Evolutionary conservation across 495 filamentous ascomycete genomes (phyloP), one percentile per base, ranked within the genome.

Genomic region (Cudoniella acicularis): DNA sequence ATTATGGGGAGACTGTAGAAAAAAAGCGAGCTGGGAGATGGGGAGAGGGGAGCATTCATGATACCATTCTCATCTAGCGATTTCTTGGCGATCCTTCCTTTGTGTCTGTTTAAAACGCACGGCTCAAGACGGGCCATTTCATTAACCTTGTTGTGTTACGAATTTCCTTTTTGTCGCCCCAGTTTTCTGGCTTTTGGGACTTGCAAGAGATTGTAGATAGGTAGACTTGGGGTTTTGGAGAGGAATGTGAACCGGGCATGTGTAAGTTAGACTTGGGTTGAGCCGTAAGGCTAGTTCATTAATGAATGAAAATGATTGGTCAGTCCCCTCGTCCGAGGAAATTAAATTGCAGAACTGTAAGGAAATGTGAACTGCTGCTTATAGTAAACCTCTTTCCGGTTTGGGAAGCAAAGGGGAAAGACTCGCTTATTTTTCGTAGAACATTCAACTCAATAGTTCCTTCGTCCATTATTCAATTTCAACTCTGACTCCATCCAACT

Each of bases 11-110:
- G 25, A 48, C 1, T 10, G n/a, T n/a, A 54, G 26, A 53, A 45
- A 27, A 27, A 25, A 17, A 24, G 48, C 10, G 24, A 40, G 27
- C 24, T 40, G 36, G 18, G 18, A 36, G 26, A 23, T 20, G 42
- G 21, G 41, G 30, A 43, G 43, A 49, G 10, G 36, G 21, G 49
- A 56, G 54, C 60, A 62, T 62, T 50, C 54, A 54, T 62, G 60
- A 62, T 62, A 62, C 60, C 54, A 62, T 46, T 56, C 42, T 52
- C 59, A 57, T 57, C 17, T 41, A 62, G 53, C 53, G 59, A 62
- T 56, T 54, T 22, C 18, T 50, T 55, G 27, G 26, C 27, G 47
- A 17, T 56, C 30, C 40, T 41, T 45, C 16, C 43, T 56, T 40
- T 24, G 18, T 25, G 52, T 23, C 27, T 43, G 25, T 56, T 27